Evolutionary conservation across 768 basidiomycete genomes (phyloP), one percentile per base, ranked within the genome.

Genomic region (Cyathus striatus): DNA sequence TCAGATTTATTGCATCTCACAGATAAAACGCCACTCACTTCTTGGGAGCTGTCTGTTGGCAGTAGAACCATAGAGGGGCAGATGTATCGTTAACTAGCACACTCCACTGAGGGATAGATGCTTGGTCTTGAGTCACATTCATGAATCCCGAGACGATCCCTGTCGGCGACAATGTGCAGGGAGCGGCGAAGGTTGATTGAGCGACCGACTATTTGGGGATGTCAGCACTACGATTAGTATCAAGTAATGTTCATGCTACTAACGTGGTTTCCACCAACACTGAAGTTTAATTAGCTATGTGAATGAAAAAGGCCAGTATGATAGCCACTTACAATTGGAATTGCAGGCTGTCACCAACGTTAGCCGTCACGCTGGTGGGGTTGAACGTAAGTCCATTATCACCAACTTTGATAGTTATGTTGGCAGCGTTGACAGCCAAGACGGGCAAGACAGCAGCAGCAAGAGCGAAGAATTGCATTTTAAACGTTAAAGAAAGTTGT

Each of bases 31-130:
- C 41, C 41, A 26, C 48, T 48, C 47, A 63, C 60, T 38, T 43
- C 1, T 42, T 53, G 23, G 63, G 57, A 9, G 9, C 50, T 1
- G 63, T 66, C 58, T 81, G 78, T 14, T 64, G 67, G 48, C 79
- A 82, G 70, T 68, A 79, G 69, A 82, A 80, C 79, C 79, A 83
- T 20, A 79, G 58, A 9, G 81, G 76, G 2, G 63, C 49, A n/a
- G 66, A 59, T 14, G 63, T 58, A 53, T 76, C 63, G 40, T 63
- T 57, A 41, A 81, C 52, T 33, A 67, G 72, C 62, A 79, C 62
- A 39, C 57, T 71, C 66, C 67, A 78, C 24, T 65, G 51, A 14
- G 71, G 70, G 40, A 74, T 58, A 16, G 40, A 5, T 4, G 60
- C 52, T 7, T 70, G 56, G 21, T 55, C 56, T 23, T 58, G 50